phyloP scores from a whole-genome alignment of 371 early-diverging fungal genomes.

The Mortierella sp. region DNA sequence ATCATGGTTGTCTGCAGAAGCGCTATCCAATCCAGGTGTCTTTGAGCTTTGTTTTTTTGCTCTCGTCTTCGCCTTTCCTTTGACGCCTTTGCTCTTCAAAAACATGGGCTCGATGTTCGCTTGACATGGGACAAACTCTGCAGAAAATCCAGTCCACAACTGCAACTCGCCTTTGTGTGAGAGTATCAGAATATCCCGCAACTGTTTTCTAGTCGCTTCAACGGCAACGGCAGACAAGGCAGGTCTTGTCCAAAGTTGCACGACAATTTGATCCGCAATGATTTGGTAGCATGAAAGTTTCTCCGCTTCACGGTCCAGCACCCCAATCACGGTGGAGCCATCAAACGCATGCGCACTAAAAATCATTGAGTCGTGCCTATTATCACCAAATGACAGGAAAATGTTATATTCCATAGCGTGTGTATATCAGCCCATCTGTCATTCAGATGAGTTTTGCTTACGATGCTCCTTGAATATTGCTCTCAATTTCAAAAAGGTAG shows the following conservation, averaged over 20 bases:
- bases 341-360: conserved; percentile 22
- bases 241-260: conserved; percentile 46
- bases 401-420: not conserved
- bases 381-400: not conserved
- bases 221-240: conserved; percentile 59
- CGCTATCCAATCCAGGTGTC: not conserved
- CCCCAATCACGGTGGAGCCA: conserved; percentile 53
- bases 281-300: conserved; percentile 33
- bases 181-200: conserved; percentile 58
- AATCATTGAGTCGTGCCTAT: conserved; percentile 23
- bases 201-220: conserved; percentile 58
- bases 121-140: conserved; percentile 36
- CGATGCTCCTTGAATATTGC: conserved; percentile 43
- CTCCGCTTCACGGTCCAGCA: conserved; percentile 50
- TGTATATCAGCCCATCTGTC: not conserved
- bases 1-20: not conserved
- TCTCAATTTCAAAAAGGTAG: conserved; percentile 54
- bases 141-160: conserved; percentile 58
- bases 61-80: not conserved
- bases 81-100: conserved; percentile 13
- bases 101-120: conserved; percentile 6
- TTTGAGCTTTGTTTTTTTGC: not conserved
- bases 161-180: conserved; percentile 34
- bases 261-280: conserved; percentile 17
- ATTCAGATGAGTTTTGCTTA: conserved; percentile 14